phyloP scores from a whole-genome alignment of 345 rosid genomes.

The Toxicodendron radicans region DNA sequence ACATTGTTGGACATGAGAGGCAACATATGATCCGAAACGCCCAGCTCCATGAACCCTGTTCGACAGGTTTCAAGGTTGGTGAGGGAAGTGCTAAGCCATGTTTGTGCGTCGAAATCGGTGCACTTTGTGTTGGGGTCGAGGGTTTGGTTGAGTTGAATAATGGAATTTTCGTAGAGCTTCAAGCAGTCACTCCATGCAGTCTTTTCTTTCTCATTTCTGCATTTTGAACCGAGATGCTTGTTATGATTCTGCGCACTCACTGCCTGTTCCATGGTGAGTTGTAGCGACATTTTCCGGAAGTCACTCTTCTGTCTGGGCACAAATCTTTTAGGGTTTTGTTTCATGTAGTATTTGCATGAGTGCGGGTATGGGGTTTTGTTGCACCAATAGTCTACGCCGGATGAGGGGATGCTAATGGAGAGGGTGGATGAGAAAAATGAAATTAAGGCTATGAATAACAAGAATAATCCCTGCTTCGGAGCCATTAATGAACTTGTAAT shows the following conservation, averaged over 20 bases:
- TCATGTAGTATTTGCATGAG: conserved; percentile 58
- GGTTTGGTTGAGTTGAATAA: conserved; percentile 59
- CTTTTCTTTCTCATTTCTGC: conserved; percentile 54
- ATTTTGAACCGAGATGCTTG: conserved; percentile 52
- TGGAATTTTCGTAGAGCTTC: conserved; percentile 51
- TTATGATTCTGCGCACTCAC: conserved; percentile 44
- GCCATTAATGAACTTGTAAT: conserved; percentile 21
- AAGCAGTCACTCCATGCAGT: conserved; percentile 88
- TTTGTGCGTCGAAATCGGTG: conserved; percentile 64
- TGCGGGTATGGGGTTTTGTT: conserved; percentile 66
- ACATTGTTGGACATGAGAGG: conserved; percentile 72
- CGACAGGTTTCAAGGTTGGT: conserved; percentile 77
- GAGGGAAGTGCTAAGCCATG: conserved; percentile 87
- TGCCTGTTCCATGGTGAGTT: conserved; percentile 60
- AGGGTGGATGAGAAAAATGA: conserved; percentile 22
- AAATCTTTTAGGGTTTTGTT: conserved; percentile 23
- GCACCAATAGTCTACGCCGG: conserved; percentile 60
- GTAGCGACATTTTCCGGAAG: conserved; percentile 45
- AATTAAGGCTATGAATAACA: conserved; percentile 15
- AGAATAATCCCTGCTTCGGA: conserved; percentile 1
- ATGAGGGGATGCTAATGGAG: conserved; percentile 13
- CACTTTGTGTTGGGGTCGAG: conserved; percentile 42
- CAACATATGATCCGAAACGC: conserved; percentile 44
- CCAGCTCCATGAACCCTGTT: conserved; percentile 60
- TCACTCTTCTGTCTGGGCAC: conserved; percentile 43